Evolutionary conservation across 2,329 filamentous ascomycete genomes (phyloP), one percentile per base, ranked within the genome.

Genomic region (Fusarium temperatum): DNA sequence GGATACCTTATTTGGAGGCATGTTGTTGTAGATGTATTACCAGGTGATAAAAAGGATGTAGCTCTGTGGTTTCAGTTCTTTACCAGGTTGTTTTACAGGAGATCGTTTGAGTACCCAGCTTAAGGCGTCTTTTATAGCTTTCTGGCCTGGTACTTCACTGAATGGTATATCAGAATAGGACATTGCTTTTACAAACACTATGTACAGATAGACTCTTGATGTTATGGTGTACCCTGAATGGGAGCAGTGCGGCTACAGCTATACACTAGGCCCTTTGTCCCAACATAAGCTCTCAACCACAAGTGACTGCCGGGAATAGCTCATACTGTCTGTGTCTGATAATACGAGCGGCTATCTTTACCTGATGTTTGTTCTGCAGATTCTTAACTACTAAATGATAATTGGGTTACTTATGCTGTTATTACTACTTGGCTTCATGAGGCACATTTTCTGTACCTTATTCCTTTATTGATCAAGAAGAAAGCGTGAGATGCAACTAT

Each of bases 241-340:
- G 14, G 20, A 30, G 13, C 20, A 30, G 45, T 11, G 17, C 8
- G 15, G 14, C 4, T 15, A 8, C 20, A 17, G 20, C 20, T 22
- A 30, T 22, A 12, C 20, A 22, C 9, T 17, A 0, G 9, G 13
- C 11, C 11, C 4, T 5, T 17, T 30, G 3, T 22, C 26, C 26
- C 28, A 15, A 17, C 15, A 22, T 17, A 12, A 17, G 13, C 13
- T 15, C 26, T 11, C 6, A 22, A 22, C 26, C 6, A 48, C 20
- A 48, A 5, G 1, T 5, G 0, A 17, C 7, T 48, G 13, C 26
- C 8, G 13, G 20, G 0, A 6, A 8, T 12, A 7, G 14, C 20
- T 48, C 13, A 22, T 30, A 30, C 26, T 22, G 10, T 7, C 14
- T 48, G 20, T 22, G 7, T 30, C 20, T 30, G 4, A 48, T 6